A percentile compares a stretch with the other conserved stretches of the same genome.
Evolutionary conservation across 108 stramenopile species (phyloP).

Genomic region (Cyclotella atomus): DNA sequence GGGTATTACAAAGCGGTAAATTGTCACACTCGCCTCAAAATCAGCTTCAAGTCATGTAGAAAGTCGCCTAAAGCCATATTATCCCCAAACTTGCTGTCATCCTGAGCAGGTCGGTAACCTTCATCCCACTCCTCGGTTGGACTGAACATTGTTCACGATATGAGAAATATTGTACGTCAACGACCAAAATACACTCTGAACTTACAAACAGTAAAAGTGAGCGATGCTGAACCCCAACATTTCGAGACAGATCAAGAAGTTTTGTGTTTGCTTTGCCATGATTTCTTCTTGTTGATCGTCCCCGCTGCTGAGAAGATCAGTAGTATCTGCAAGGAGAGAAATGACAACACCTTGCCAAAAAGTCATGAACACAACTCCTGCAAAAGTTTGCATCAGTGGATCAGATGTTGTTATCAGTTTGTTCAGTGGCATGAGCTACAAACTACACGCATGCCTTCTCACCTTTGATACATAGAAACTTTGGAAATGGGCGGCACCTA

Average conservation of each 20-base stretch:
- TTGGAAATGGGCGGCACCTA: conserved; percentile 88
- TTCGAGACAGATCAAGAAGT: conserved; percentile 95
- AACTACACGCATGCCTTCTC: neutral
- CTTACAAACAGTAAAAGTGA: conserved; percentile 95
- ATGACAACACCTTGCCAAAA: conserved; percentile 93
- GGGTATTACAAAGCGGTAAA: no score
- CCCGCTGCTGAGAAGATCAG: conserved; percentile 60
- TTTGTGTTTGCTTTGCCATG: conserved; percentile 84
- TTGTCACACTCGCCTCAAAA: conserved; percentile 45
- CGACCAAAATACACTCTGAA: no score
- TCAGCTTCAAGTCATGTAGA: conserved; percentile 78
- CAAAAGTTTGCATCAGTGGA: neutral
- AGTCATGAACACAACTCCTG: conserved; percentile 82
- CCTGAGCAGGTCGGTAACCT: conserved; percentile 69
- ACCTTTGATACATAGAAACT: conserved; percentile 77
- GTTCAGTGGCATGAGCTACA: neutral
- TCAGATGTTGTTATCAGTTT: neutral
- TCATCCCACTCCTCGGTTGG: conserved; percentile 93
- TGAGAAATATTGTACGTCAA: no score
- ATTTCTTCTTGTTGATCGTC: conserved; percentile 45
- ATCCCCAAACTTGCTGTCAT: conserved; percentile 79
- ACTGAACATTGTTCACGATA: no score
- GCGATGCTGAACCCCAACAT: conserved; percentile 92
- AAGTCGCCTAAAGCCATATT: conserved; percentile 87
- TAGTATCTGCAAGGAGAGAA: conserved; percentile 67